Base-by-base conservation (phyloP, 441 rosid species). In the Codiaeum variegatum region DNA sequence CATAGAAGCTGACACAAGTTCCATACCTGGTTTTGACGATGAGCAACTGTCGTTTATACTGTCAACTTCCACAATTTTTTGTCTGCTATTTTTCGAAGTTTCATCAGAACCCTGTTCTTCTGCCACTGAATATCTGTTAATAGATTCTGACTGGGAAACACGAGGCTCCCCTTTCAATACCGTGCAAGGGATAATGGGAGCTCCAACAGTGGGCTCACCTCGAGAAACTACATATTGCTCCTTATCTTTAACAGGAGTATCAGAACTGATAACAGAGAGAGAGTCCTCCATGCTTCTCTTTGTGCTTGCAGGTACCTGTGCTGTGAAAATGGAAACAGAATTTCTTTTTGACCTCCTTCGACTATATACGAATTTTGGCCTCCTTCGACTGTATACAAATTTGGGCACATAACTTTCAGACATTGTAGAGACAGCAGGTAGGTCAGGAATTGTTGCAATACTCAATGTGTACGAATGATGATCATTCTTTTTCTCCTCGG, bases 1-100 rank as follows among this genome's bases (percentile, higher is more conserved):
- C 79, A 68, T 54, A 66, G 90, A 74, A 75, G 83, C 84, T 65
- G 82, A 86, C 78, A 76, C 77, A 80, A 81, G 82, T 73, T 82
- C 92, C 72, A 82, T 64, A 71, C 79, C 88, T 40, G 94, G 87
- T 75, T 81, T 88, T 31, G 88, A 83, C 65, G 90, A 89, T 18
- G 94, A 88, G 75, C 87, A 90, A 71, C 89, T 83, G 75, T 83
- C 91, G 84, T 88, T 83, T 78, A 82, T 76, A 83, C 93, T 85
- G 77, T 85, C 91, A 74, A 81, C 79, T 54, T 84, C 85, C 72
- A 76, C 76, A 40, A 69, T 56, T 74, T 76, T 88, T 52, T 71
- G 85, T 76, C 55, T 67, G 72, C 67, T 56, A 54, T 31, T 70
- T 72, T 72, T 77, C 36, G 75, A 77, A 69, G 71, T 78, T 70